These are phyloP conservation scores for Geranium incanum DNA, from an alignment of 441 rosid species.

Conservation along the genomic window DNA sequence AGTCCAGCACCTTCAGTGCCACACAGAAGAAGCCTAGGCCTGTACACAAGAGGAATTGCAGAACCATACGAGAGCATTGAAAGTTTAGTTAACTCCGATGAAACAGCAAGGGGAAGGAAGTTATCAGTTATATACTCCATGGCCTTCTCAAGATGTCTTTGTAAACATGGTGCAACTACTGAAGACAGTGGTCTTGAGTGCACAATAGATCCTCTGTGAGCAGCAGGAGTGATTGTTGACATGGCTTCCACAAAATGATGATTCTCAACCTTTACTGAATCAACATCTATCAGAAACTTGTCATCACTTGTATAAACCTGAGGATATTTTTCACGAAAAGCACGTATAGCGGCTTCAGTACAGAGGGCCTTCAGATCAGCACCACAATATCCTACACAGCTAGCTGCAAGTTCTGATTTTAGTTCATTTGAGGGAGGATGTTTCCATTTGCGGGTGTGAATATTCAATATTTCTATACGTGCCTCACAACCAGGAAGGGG, in stretches of 20 bases:
- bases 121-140: constrained; percentile 64
- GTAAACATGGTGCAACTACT: constrained; percentile 87
- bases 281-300: constrained; percentile 91
- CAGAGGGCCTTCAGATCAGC: constrained; percentile 97
- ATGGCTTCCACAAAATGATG: constrained; percentile 89
- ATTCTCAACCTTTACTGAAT: constrained; percentile 77
- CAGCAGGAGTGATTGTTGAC: constrained; percentile 97
- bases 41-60: constrained; percentile 86
- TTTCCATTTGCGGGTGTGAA: constrained; percentile 98
- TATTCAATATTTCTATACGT: constrained; percentile 89
- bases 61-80: constrained; percentile 95
- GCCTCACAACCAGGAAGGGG: constrained; percentile 99
- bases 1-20: constrained; percentile 90
- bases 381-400: constrained; percentile 99
- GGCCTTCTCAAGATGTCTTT: constrained; percentile 68
- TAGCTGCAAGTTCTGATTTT: constrained; percentile 86
- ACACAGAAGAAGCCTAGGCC: constrained; percentile 82
- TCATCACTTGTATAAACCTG: constrained; percentile 99
- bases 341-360: constrained; percentile 98
- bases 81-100: constrained; percentile 74
- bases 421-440: constrained; percentile 83
- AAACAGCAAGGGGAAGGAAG: constrained; percentile 62
- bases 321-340: constrained; percentile 98
- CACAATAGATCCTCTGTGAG: constrained; percentile 93
- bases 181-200: constrained; percentile 92